Conservation (phyloP, 768 basidiomycete genomes). For the Naganishia vishniacii region DNA sequence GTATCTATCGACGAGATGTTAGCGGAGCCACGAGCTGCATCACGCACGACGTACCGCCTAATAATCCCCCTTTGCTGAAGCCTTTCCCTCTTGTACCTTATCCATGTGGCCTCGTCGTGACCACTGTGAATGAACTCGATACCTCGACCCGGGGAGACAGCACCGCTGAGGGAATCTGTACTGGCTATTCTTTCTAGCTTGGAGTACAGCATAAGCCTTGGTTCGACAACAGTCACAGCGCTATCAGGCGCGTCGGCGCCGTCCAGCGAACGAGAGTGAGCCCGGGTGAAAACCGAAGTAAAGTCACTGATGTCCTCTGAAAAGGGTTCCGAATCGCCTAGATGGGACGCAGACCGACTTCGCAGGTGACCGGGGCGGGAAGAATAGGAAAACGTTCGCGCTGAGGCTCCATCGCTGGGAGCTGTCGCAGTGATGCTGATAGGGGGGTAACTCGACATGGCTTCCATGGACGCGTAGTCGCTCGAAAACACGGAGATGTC, state of each 20-base stretch:
- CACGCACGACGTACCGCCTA: background rate
- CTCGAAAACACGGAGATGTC: background rate
- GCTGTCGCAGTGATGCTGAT: slow-evolving; percentile 13
- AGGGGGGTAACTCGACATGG: background rate
- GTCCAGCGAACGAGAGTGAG: background rate
- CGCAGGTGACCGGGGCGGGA: background rate
- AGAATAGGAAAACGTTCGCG: background rate
- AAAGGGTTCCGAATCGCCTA: slow-evolving; percentile 11
- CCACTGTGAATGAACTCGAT: slow-evolving; percentile 10
- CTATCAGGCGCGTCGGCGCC: background rate
- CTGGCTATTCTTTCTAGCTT: slow-evolving; percentile 5
- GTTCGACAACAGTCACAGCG: background rate
- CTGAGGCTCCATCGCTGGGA: slow-evolving; percentile 1
- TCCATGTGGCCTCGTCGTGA: background rate
- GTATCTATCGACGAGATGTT: background rate
- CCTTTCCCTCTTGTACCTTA: background rate
- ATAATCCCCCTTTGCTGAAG: background rate
- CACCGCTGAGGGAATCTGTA: background rate
- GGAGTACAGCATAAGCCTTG: background rate
- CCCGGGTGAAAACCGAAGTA: background rate
- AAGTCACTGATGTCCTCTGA: slow-evolving; percentile 5
- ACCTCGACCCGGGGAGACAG: background rate
- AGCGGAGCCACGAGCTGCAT: too few species aligned
- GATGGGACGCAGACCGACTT: slow-evolving; percentile 2
- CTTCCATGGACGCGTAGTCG: slow-evolving; percentile 1